Conservation (phyloP, 2,329 filamentous ascomycete species). For the Talaromyces atroroseus region DNA sequence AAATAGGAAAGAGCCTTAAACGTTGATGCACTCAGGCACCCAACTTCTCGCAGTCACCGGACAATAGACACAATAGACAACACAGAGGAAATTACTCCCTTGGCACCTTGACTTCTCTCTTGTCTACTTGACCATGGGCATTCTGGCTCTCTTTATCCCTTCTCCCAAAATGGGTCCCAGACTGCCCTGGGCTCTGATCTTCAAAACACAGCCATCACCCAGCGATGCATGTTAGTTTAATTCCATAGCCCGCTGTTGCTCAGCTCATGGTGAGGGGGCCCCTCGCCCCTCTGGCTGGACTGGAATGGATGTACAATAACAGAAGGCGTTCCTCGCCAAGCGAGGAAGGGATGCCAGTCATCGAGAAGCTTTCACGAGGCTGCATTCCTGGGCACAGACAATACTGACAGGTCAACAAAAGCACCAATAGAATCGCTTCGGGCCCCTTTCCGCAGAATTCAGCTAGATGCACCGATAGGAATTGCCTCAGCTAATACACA, state of each 20-base stretch:
- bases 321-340: conserved; percentile 4
- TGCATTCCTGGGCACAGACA: conserved; percentile 5
- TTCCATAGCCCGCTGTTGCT: background rate
- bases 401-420: background rate
- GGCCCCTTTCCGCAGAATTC: background rate
- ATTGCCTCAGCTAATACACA: background rate
- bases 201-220: background rate
- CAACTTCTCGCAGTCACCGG: too few relatives aligned
- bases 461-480: background rate
- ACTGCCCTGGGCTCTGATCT: background rate
- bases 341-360: background rate
- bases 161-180: background rate
- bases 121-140: background rate
- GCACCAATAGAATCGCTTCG: background rate
- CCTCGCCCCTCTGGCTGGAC: background rate
- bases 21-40: background rate
- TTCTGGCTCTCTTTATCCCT: conserved; percentile 3
- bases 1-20: background rate
- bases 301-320: conserved; percentile 9
- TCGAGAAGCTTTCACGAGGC: conserved; percentile 2
- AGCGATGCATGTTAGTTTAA: background rate
- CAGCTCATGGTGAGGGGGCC: background rate
- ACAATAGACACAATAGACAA: background rate
- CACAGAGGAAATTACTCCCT: too few relatives aligned
- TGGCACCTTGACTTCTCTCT: too few relatives aligned